Evolutionary conservation across 768 basidiomycete genomes (phyloP), one percentile per base, ranked within the genome.

Genomic region (Cubamyces lactineus): DNA sequence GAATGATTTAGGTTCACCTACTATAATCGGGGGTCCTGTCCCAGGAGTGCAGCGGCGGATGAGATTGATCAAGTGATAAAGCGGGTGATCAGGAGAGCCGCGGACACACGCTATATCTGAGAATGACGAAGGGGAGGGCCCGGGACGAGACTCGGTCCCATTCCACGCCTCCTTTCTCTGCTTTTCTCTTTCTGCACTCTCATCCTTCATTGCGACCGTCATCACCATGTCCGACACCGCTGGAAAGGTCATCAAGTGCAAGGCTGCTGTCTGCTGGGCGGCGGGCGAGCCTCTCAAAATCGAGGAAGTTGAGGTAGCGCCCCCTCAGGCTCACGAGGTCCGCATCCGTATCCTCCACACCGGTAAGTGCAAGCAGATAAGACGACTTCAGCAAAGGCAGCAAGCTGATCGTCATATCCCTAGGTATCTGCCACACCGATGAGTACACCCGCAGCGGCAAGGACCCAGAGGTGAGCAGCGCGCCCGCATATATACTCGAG

Each of bases 401-500:
- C 28, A 24, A 51, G 41, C 41, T 39, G 57, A 52, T 56, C 48
- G 24, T 40, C 19, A 30, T 43, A 26, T 1, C 13, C 28, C 40
- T 55, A 91, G 91, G 91, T 63, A 91, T 99, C 73, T 99, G 97
- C 78, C 96, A 98, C 76, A 98, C 96, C 71, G 96, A 98, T 71
- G 95, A 96, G 72, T 98, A 96, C 79, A 96, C 94, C 63, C 88
- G 95, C 72, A 95, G 93, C 73, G 95, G 96, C 59, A 91, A 91
- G 75, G 96, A 99, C 74, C 87, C 95, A 45, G 97, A 98, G 84
- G 96, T 90, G 73, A 55, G 71, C 16, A 2, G 41, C 17, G 64
- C 23, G 43, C 63, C 34, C 46, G 52, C 49, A 48, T 61, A 59
- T 67, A 59, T 46, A 57, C 56, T 53, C 53, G 12, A 15, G 34